These are phyloP conservation scores for Arachnomyces sp. DNA, from an alignment of 2,329 filamentous ascomycete species.

Conservation along the genomic window DNA sequence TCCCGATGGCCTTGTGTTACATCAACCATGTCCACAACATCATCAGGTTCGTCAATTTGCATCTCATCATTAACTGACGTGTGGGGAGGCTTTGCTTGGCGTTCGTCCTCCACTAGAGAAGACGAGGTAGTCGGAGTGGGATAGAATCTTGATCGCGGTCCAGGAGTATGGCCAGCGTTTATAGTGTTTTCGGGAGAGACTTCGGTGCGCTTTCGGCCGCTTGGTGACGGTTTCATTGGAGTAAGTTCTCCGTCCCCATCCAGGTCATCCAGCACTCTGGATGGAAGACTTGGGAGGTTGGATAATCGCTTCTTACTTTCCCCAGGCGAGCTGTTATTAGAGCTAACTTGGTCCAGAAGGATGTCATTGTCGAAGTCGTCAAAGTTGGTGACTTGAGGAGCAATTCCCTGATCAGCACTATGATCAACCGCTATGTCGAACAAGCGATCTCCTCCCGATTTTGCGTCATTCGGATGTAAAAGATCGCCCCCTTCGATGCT, in stretches of 20 bases:
- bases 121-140: constrained; percentile 33
- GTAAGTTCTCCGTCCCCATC: constrained; percentile 18
- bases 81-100: background rate
- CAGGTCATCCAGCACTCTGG: background rate
- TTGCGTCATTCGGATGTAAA: constrained; percentile 11
- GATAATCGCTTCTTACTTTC: background rate
- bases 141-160: constrained; percentile 25
- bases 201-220: constrained; percentile 17
- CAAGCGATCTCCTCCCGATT: constrained; percentile 22
- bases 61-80: constrained; percentile 7
- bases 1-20: constrained; percentile 37
- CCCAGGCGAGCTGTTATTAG: constrained; percentile 1
- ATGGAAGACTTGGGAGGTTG: constrained; percentile 2
- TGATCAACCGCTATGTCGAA: constrained; percentile 23
- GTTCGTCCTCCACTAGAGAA: constrained; percentile 28
- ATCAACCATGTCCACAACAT: constrained; percentile 22
- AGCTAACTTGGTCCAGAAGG: background rate
- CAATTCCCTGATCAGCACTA: constrained; percentile 15
- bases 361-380: background rate
- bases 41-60: background rate
- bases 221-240: constrained; percentile 28
- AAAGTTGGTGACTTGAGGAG: background rate
- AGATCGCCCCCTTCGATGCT: constrained; percentile 18
- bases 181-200: constrained; percentile 27
- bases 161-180: constrained; percentile 25